Percentiles rank a stretch among this genome's conserved stretches.
Conservation (phyloP, 805 yeast genomes). For the Torulaspora franciscae region DNA sequence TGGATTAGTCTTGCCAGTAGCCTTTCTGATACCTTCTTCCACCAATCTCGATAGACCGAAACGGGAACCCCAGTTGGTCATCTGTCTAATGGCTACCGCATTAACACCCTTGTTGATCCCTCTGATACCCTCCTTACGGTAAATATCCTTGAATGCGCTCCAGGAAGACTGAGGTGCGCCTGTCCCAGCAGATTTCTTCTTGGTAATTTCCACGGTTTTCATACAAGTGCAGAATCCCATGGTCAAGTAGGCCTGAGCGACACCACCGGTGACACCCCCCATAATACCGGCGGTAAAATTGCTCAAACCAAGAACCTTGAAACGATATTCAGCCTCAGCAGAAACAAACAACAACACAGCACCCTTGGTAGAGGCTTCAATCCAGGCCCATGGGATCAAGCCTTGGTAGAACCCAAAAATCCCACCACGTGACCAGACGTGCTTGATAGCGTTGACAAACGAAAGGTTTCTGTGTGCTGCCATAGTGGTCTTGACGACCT, state of each 20-base stretch:
- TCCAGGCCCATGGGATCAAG: conserved; percentile 99
- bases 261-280: conserved; percentile 95
- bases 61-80: conserved; percentile 99
- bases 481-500: conserved; percentile 95
- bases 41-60: conserved; percentile 90
- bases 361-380: conserved; percentile 98
- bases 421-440: conserved; percentile 94
- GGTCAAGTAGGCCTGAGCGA: conserved; percentile 92
- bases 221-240: conserved; percentile 99
- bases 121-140: conserved; percentile 76
- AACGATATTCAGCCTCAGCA: conserved; percentile 82
- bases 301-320: conserved; percentile 56
- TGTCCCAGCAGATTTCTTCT: conserved; percentile 69
- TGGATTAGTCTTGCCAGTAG: conserved; percentile 51
- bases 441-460: conserved; percentile 59
- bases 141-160: conserved; percentile 82
- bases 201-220: conserved; percentile 97
- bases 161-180: conserved; percentile 69
- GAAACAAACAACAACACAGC: conserved; percentile 91
- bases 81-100: conserved; percentile 97
- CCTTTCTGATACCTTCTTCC: conserved; percentile 70
- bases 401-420: conserved; percentile 92
- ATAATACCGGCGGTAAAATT: conserved; percentile 84
- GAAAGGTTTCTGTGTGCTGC: conserved; percentile 85
- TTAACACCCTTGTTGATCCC: conserved; percentile 98